Percentiles rank a stretch among this genome's conserved stretches.
Evolutionary conservation across 805 yeast species (phyloP).

Genomic region (Candida boleticola): DNA sequence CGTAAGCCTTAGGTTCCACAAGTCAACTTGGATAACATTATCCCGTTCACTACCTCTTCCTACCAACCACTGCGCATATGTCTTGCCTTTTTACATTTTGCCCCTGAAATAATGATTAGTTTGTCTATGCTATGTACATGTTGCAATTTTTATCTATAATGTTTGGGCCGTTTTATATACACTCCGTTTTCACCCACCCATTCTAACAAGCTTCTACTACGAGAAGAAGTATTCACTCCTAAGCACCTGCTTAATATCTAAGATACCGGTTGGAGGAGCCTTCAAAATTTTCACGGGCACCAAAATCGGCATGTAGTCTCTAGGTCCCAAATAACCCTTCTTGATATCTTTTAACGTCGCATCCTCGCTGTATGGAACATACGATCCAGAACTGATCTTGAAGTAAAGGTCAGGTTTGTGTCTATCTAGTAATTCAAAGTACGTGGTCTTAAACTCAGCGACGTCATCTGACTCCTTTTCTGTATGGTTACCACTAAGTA

Average conservation of each 20-base stretch:
- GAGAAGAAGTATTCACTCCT: conserved; percentile 38
- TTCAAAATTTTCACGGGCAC: conserved; percentile 28
- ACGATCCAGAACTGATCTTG: neutral
- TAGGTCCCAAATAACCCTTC: neutral
- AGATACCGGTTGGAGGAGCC: conserved; percentile 29
- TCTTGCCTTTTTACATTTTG: no score
- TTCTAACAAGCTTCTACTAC: no score
- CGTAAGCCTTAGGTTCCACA: no score
- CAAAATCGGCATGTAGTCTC: conserved; percentile 23
- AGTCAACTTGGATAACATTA: no score
- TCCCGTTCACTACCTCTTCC: no score
- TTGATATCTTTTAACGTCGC: neutral
- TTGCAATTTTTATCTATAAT: no score
- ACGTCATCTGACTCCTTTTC: no score
- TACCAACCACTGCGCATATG: no score
- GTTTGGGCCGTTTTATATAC: no score
- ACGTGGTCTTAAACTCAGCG: neutral
- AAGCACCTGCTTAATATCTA: conserved; percentile 30
- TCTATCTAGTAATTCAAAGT: neutral
- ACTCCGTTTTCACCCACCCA: no score
- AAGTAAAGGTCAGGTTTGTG: neutral
- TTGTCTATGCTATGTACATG: neutral
- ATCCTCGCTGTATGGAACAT: neutral
- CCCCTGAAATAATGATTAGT: no score
- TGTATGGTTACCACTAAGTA: neutral